Conservation (phyloP, 108 stramenopile genomes). For the Cyclotella kingstonii region DNA sequence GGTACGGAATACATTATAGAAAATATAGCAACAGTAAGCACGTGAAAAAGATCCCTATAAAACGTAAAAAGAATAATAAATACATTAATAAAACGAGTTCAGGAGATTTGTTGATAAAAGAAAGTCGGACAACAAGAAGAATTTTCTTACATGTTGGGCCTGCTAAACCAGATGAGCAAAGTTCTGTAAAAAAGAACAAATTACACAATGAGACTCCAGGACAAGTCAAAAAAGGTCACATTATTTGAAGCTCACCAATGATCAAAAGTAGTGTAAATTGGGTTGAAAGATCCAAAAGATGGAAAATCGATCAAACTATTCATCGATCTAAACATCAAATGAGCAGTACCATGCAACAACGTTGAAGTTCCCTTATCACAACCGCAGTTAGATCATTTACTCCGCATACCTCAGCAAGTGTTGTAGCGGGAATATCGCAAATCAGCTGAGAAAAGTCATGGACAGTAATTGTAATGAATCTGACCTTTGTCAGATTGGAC, state of each 20-base stretch:
- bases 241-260: conserved; percentile 12
- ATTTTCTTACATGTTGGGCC: conserved; percentile 20
- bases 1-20: conserved; percentile 40
- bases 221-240: too few relatives aligned
- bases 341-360: conserved; percentile 10
- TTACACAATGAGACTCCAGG: too few relatives aligned
- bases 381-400: neutral
- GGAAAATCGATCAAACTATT: conserved; percentile 8
- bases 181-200: neutral
- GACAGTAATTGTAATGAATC: neutral
- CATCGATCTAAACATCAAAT: conserved; percentile 5
- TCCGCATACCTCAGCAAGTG: conserved; percentile 15
- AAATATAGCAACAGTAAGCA: conserved; percentile 17
- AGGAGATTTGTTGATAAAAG: too few relatives aligned
- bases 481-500: neutral
- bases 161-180: conserved; percentile 22
- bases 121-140: too few relatives aligned
- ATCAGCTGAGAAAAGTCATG: conserved; percentile 13
- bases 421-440: neutral
- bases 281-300: conserved; percentile 23
- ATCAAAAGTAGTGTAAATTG: conserved; percentile 29
- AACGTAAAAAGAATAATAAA: neutral
- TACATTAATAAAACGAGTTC: neutral
- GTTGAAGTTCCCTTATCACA: neutral
- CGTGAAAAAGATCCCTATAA: conserved; percentile 21